Evolutionary conservation across 345 rosid species (phyloP), one percentile per base, ranked within the genome.

Genomic region (Fremontodendron californicum): DNA sequence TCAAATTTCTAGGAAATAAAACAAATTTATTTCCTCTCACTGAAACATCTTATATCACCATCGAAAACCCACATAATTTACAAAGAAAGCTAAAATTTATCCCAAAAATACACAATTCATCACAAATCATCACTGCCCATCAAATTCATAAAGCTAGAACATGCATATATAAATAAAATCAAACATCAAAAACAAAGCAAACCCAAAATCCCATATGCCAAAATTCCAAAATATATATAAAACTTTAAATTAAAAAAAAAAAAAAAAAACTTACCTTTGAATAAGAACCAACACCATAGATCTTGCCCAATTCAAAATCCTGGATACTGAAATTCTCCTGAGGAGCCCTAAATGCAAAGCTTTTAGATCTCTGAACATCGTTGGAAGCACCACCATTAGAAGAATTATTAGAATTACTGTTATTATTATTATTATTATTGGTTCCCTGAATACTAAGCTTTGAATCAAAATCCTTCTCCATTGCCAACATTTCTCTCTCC

Each of bases 251-350:
- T 55, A 9, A 55, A 55, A 2, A 8, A 11, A 61, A 27, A 12
- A 61, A 23, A 13, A 25, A 57, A 27, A 29, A 16, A 16, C 57
- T 70, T 27, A 93, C 99, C 99, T 96, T 96, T 3, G 99, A 96
- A 83, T 96, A 93, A 78, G 99, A 93, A 77, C 98, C 98, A 82
- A 93, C 98, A 61, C 98, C 99, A 78, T 93, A 96, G 96, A 96
- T 96, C 97, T 96, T 96, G 83, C 94, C 99, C 62, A 93, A 87
- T 80, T 96, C 99, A 81, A 93, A 96, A 88, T 96, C 95, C 73
- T 91, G 92, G 70, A 88, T 86, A 29, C 85, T 83, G 84, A 91
- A 96, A 89, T 85, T 92, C 85, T 92, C 99, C 85, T 94, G 99
- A n/a, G 99, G 99, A 79, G 98, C 98, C 83, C 93, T 94, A 78